Evolutionary conservation across 2,329 filamentous ascomycete genomes (phyloP), one percentile per base, ranked within the genome.

Genomic region (Penicillium sp.): DNA sequence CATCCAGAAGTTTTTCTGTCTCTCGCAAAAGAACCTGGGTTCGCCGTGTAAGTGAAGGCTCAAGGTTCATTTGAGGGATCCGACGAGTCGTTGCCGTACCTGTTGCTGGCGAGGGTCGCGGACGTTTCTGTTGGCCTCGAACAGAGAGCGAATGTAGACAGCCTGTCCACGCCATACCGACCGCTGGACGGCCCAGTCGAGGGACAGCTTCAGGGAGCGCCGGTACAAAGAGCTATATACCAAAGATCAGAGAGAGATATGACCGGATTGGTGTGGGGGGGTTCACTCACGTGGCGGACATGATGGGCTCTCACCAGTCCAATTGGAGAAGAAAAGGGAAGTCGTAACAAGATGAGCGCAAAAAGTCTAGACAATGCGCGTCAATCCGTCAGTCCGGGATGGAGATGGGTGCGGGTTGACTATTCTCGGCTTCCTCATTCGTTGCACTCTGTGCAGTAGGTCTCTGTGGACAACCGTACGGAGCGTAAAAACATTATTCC

Each of bases 151-250:
- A 62, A 98, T 95, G 70, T 98, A 97, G 54, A 97, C 76, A 26
- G 93, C 93, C 72, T 97, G 93, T 52, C 91, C 90, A 61, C 93
- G 86, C 91, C 93, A 98, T 51, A 96, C 74, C 63, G 91, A 82
- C 58, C 93, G 82, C 68, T 96, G 87, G 54, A 97, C 89, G 47
- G 89, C 82, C 93, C 93, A 98, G 75, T 96, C 89, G 57, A 97
- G 82, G 34, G 93, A 80, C 56, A 96, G 83, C 78, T 96, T 96
- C 66, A 98, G 73, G 22, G 89, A 89, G 60, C 89, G 88, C 66
- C 91, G 85, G 73, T 98, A 98, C 51, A 98, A 85, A 52, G 76
- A 77, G 58, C 82, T 84, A 65, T 40, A 49, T 18, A 47, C 54
- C 53, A 54, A 43, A 41, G 18, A 47, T 53, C 31, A 54, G 49